phyloP scores from a whole-genome alignment of 148 eudicot species.

The Heliosperma pusillum region DNA sequence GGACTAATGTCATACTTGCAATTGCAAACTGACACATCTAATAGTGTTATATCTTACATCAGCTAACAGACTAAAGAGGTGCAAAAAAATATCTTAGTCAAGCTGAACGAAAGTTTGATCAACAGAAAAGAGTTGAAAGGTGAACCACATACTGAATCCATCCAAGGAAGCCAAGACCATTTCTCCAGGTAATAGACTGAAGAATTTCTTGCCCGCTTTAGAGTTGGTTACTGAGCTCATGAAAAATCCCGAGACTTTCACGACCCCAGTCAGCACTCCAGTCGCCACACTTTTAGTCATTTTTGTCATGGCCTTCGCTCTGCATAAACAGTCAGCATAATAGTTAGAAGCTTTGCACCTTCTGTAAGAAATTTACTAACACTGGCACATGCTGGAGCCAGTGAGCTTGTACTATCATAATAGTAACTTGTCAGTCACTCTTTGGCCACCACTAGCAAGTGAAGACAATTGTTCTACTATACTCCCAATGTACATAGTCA shows the following conservation, averaged over 20 bases:
- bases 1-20: background rate
- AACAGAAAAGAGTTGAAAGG: background rate
- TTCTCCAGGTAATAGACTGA: constrained; percentile 82
- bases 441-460: background rate
- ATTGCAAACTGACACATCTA: background rate
- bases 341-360: constrained; percentile 5
- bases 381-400: background rate
- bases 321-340: constrained; percentile 27
- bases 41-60: background rate
- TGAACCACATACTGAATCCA: constrained; percentile 75
- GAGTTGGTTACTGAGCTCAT: constrained; percentile 69
- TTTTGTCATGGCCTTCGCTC: constrained; percentile 86
- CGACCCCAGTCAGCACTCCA: constrained; percentile 81
- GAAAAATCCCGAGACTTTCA: constrained; percentile 70
- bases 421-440: background rate
- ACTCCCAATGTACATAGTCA: background rate
- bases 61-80: background rate
- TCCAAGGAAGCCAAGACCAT: constrained; percentile 87
- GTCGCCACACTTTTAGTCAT: constrained; percentile 81
- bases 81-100: background rate
- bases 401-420: background rate
- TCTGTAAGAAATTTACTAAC: no score
- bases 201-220: constrained; percentile 75
- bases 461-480: background rate
- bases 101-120: background rate